phyloP scores from a whole-genome alignment of 2,329 filamentous ascomycete genomes.

The Alternaria panax region DNA sequence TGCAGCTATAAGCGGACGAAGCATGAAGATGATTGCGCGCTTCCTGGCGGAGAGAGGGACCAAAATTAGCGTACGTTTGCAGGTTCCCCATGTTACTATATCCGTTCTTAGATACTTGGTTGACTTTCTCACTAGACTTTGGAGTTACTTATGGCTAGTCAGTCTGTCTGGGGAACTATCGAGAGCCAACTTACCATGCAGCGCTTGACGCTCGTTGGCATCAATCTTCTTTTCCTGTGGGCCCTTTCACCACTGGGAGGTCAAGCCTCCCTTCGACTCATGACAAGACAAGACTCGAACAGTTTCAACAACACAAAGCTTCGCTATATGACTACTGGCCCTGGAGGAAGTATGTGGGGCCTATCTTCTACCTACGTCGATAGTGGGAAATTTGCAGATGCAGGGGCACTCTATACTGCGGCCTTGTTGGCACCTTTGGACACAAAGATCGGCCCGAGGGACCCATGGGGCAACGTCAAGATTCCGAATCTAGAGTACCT shows the following conservation, averaged over 20 bases:
- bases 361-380: constrained; percentile 22
- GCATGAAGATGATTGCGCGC: constrained; percentile 48
- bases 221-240: constrained; percentile 46
- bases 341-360: constrained; percentile 24
- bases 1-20: constrained; percentile 44
- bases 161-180: constrained; percentile 48
- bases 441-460: constrained; percentile 34
- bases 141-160: constrained; percentile 47
- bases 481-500: constrained; percentile 35
- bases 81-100: not conserved
- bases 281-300: constrained; percentile 20
- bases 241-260: constrained; percentile 48
- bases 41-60: constrained; percentile 44
- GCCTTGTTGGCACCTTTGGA: constrained; percentile 31
- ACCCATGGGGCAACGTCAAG: constrained; percentile 48
- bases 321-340: constrained; percentile 41
- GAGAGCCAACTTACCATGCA: constrained; percentile 46
- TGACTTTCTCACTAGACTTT: constrained; percentile 33
- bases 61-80: constrained; percentile 37
- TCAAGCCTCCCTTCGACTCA: constrained; percentile 46
- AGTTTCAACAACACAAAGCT: constrained; percentile 16
- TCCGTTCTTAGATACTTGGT: not conserved
- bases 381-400: constrained; percentile 28
- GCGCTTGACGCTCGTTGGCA: constrained; percentile 40
- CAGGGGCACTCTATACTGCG: constrained; percentile 34